Evolutionary conservation across 1,284 basidiomycete species (phyloP), one percentile per base, ranked within the genome.

Genomic region (Agaricales sp.): DNA sequence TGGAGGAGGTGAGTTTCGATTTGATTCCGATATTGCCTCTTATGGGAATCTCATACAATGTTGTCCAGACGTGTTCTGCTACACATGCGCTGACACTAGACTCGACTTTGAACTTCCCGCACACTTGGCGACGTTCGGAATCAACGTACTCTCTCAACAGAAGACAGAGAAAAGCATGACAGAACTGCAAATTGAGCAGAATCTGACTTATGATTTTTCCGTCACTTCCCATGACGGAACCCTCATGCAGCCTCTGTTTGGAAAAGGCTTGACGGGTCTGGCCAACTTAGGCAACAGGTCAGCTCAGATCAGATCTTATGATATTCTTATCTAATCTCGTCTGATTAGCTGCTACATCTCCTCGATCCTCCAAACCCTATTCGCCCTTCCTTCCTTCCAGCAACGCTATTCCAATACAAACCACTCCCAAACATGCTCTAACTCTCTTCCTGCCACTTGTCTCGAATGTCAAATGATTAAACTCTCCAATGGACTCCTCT

Each of bases 81-180:
- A 99, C 62, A 66, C 73, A 0, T 99, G 96, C 64, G 81, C 96
- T 60, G 96, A 99, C 55, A 76, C 89, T 3, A 85, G 80, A 59
- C 60, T 88, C 13, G 93, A 98, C 61, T 87, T 87, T 0, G 78
- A 86, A 8, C 69, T 99, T 2, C 74, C 83, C 0, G 55, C 63
- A 0, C 94, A 98, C 65, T 75, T 98, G 2, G 63, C 75, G 0
- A 77, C 78, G 19, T 96, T 97, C 56, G 93, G 91, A 1, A 95
- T 99, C 64, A 86, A 92, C 52, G 82, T 97, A 1, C 71, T 80
- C 43, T 77, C 77, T 0, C 85, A 92, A 61, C 83, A 71, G 21
- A 99, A 99, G 69, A 99, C 94, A 0, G 93, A 97, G 63, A 98
- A 97, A 69, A 92, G 83, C 48, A 92, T 97, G 86, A 96, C 94